Evolutionary conservation across 208 protist species (phyloP).

Genomic region (Acanthamoeba comandoni): DNA sequence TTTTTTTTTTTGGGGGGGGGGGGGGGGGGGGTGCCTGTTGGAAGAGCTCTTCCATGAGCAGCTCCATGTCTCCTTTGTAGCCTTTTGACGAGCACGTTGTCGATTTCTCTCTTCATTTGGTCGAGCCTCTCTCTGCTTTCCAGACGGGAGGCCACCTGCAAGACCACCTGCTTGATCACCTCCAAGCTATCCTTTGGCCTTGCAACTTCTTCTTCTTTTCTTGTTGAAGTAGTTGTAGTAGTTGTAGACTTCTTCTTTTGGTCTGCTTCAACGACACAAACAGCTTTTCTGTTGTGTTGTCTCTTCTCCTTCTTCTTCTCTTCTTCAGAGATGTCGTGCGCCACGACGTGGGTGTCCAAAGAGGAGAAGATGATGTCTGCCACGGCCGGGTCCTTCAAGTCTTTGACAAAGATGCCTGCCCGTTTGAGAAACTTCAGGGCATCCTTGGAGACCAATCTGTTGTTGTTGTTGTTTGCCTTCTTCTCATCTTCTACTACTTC

Average conservation of each 20-base stretch:
- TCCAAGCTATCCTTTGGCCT: constrained; percentile 1
- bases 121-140: background rate
- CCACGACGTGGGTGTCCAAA: constrained; percentile 18
- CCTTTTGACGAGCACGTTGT: no score
- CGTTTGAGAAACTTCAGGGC: constrained; percentile 10
- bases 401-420: background rate
- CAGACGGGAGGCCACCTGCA: background rate
- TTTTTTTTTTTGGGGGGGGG: no score
- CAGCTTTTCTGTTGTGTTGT: no score
- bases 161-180: constrained; percentile 12
- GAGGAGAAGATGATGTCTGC: constrained; percentile 29
- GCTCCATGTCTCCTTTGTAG: no score
- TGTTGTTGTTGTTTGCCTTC: background rate
- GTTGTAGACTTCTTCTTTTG: no score
- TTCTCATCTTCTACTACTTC: background rate
- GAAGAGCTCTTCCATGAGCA: no score
- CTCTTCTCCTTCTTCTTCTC: background rate
- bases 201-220: no score
- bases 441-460: background rate
- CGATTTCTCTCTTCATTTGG: constrained; percentile 1
- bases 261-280: no score
- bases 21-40: no score
- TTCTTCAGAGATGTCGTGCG: background rate
- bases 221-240: no score
- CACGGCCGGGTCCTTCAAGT: background rate